These are phyloP conservation scores for Tulasnella sp. DNA, from an alignment of 768 basidiomycete genomes.

Conservation along the genomic window DNA sequence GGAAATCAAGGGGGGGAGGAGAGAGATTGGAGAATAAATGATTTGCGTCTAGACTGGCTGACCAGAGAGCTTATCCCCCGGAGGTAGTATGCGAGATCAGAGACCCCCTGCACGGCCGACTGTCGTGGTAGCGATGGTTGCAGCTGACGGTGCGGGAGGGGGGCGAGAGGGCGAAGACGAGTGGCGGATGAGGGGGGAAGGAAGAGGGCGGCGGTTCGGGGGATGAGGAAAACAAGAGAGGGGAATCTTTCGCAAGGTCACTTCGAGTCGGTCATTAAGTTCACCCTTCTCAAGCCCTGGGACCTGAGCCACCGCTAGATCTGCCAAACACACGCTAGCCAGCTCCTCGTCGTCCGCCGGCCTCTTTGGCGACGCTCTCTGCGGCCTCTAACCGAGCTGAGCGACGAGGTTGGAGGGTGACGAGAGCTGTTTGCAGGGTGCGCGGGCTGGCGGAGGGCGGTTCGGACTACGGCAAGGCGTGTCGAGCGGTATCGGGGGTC, in stretches of 20 bases:
- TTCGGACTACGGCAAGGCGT: neutral
- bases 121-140: constrained; percentile 8
- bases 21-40: constrained; percentile 12
- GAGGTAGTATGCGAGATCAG: neutral
- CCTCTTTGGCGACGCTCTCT: constrained; percentile 35
- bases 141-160: constrained; percentile 23
- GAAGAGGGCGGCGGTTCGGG: constrained; percentile 28
- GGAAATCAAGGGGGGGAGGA: constrained; percentile 23
- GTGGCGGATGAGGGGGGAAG: constrained; percentile 19
- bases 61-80: neutral
- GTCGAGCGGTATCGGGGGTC: constrained; percentile 14
- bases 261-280: neutral
- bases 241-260: constrained; percentile 18
- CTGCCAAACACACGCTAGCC: constrained; percentile 10
- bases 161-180: constrained; percentile 3
- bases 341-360: constrained; percentile 43
- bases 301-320: constrained; percentile 12
- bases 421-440: neutral
- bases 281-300: constrained; percentile 22
- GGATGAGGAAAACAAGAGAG: constrained; percentile 25
- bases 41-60: constrained; percentile 22
- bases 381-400: neutral
- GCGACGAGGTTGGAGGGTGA: neutral
- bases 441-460: neutral
- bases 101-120: neutral